Evolutionary conservation across 495 filamentous ascomycete genomes (phyloP), one percentile per base, ranked within the genome.

Genomic region (Penicillium manginii): DNA sequence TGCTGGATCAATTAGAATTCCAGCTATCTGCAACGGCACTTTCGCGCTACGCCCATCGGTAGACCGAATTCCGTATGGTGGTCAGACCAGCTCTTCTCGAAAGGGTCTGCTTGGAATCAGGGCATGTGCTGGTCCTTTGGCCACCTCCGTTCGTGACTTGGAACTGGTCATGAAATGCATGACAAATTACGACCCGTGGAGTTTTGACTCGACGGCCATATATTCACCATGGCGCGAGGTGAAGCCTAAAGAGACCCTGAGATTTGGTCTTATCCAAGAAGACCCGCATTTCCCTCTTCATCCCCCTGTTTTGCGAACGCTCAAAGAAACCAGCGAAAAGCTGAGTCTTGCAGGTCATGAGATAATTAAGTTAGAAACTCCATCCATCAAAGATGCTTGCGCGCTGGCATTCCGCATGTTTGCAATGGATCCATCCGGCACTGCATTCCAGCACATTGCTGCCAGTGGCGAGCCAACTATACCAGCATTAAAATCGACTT

Each of bases 1-100:
- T 29, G 84, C 84, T 1, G 85, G 85, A 0, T 81, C 77, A 11
- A 74, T 84, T 15, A 62, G 81, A 10, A 80, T 83, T 40, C 82
- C 83, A 0, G 78, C 78, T 2, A 73, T 78, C 17, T 83, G 75
- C 60, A 73, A 74, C 29, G 77, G 79, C 0, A 55, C 46, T 1
- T 54, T 57, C 17, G 57, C 48, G 3, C 70, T 74, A 8, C 73
- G 75, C 14, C 76, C 78, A 2, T 61, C 75, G 7, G 64, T 66
- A 0, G 62, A 61, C 15, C 54, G 61, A 3, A 40, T 79, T 9
- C 63, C 65, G 4, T 72, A 75, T 53, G 59, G 69, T 12, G 70
- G 71, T 15, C 58, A 77, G 19, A 72, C 78, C 22, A 68, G 51
- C 66, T 60, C 26, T 71, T 72, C 72, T 59, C 76, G 64, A 54